These are phyloP conservation scores for Pelargonium cotyledonis DNA, from an alignment of 441 rosid genomes.

Conservation along the genomic window DNA sequence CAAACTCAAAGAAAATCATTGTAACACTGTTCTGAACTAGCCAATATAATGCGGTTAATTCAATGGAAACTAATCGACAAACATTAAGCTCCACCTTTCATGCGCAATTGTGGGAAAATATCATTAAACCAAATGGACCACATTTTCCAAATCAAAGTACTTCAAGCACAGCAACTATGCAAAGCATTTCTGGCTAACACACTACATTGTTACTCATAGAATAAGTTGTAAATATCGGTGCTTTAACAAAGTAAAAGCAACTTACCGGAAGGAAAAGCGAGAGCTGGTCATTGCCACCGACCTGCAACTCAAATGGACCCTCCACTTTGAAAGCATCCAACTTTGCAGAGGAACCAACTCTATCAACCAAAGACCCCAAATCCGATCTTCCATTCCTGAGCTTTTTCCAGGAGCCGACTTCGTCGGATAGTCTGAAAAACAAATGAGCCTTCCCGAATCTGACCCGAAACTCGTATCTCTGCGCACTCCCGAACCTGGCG, in stretches of 20 bases:
- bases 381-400: conserved; percentile 22
- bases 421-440: conserved; percentile 47
- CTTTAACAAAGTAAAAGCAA: neutral
- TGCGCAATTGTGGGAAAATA: no score
- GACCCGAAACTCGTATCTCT: conserved; percentile 54
- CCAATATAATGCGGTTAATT: no score
- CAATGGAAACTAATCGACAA: no score
- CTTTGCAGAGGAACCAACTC: conserved; percentile 31
- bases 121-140: no score
- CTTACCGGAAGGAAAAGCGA: conserved; percentile 54
- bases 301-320: conserved; percentile 64
- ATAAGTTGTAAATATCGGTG: neutral
- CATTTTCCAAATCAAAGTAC: no score
- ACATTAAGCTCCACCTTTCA: no score
- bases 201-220: neutral
- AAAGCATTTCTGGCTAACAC: no score
- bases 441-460: conserved; percentile 45
- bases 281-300: conserved; percentile 31
- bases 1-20: no score
- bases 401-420: conserved; percentile 41
- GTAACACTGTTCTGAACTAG: no score
- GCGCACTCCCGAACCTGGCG: conserved; percentile 42
- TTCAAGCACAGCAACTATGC: no score
- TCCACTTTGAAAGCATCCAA: conserved; percentile 41
- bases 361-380: conserved; percentile 32